Conservation (phyloP, 179 eudicot genomes). For the Amaranthus tricolor region DNA sequence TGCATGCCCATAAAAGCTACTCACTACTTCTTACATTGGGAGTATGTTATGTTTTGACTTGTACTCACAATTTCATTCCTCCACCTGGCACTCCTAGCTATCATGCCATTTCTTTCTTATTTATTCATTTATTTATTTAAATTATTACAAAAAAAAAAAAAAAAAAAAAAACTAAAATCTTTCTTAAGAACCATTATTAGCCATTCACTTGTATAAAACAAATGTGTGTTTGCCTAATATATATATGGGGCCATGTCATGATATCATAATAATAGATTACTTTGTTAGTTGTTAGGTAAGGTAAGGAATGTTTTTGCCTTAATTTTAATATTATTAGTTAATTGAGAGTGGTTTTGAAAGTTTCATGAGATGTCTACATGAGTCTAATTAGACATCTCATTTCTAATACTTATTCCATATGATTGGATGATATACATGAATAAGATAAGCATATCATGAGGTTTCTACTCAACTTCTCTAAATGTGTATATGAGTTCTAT, state of each 20-base stretch:
- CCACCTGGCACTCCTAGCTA: conserved; percentile 13
- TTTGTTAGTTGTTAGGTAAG: background rate
- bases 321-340: background rate
- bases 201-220: background rate
- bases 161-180: no score
- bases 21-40: conserved; percentile 9
- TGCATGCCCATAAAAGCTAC: conserved; percentile 14
- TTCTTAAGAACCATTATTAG: background rate
- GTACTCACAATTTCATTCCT: conserved; percentile 12
- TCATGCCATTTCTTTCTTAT: conserved; percentile 17
- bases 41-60: conserved; percentile 21
- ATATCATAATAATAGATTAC: background rate
- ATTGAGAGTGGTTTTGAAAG: background rate
- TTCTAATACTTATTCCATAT: no score
- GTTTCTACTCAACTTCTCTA: no score
- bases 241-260: background rate
- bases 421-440: no score
- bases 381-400: no score
- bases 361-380: no score
- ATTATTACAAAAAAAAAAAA: no score
- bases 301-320: background rate
- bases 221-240: background rate
- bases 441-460: no score
- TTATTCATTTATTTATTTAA: no score
- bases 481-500: no score